Percentiles rank a stretch among this genome's conserved stretches.
phyloP scores from a whole-genome alignment of 2,329 filamentous ascomycete species.

The Scedosporium aurantiacum region DNA sequence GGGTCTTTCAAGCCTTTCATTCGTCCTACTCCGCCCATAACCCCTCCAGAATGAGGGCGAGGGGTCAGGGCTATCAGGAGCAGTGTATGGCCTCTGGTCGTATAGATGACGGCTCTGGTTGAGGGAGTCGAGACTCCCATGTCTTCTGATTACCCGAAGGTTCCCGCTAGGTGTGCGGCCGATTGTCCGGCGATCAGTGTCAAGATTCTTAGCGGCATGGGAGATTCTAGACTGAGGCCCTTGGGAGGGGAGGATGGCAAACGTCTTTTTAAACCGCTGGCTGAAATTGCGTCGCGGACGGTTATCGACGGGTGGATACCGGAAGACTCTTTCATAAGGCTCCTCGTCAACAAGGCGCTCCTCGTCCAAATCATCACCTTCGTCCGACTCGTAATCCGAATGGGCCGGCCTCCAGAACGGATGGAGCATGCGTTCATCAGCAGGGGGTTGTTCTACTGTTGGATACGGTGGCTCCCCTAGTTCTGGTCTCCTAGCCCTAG shows the following conservation, averaged over 20 bases:
- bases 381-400: slow-evolving; percentile 19
- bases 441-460: slow-evolving; percentile 31
- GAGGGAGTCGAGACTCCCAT: slow-evolving; percentile 35
- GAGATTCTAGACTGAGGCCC: slow-evolving; percentile 26
- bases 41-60: slow-evolving; percentile 6
- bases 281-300: slow-evolving; percentile 38
- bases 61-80: background rate
- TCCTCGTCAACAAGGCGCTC: slow-evolving; percentile 22
- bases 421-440: slow-evolving; percentile 45
- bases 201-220: slow-evolving; percentile 20
- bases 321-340: slow-evolving; percentile 27
- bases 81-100: slow-evolving; percentile 23
- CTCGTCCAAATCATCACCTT: slow-evolving; percentile 14
- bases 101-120: slow-evolving; percentile 11
- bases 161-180: slow-evolving; percentile 48
- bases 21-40: background rate
- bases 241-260: slow-evolving; percentile 46
- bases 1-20: background rate
- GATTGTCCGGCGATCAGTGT: slow-evolving; percentile 45
- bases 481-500: slow-evolving; percentile 17
- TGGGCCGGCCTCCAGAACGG: slow-evolving; percentile 51
- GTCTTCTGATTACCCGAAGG: slow-evolving; percentile 45
- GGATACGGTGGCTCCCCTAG: slow-evolving; percentile 25
- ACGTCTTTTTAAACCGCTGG: slow-evolving; percentile 44
- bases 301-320: slow-evolving; percentile 38